These are phyloP conservation scores for Chlorella sp. DNA, from an alignment of 139 green algal genomes.

Conservation along the genomic window DNA sequence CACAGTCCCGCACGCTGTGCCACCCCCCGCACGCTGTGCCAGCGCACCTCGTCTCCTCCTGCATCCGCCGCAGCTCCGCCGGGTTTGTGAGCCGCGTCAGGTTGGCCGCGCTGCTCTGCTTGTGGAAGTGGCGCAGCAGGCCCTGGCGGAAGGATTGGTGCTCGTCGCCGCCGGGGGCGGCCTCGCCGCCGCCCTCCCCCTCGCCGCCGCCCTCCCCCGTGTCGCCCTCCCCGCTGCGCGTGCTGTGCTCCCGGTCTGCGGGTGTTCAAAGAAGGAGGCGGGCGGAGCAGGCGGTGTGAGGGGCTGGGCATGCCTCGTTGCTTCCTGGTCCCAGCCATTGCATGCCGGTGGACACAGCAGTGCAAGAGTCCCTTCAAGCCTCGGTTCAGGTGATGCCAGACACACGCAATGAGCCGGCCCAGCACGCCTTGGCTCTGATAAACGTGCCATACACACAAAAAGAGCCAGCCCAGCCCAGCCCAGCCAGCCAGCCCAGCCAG, in stretches of 20 bases:
- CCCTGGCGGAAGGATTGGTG: slow-evolving; percentile 42
- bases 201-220: slow-evolving; percentile 40
- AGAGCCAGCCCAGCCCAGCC: too few species aligned
- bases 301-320: neutral
- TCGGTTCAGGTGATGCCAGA: too few species aligned
- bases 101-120: slow-evolving; percentile 49
- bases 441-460: too few species aligned
- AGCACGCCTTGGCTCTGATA: too few species aligned
- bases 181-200: neutral
- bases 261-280: too few species aligned
- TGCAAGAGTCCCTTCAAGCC: too few species aligned
- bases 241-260: slow-evolving; percentile 29
- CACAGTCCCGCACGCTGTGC: neutral
- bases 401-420: too few species aligned
- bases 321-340: too few species aligned
- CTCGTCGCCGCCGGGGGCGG: neutral
- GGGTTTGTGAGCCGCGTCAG: slow-evolving; percentile 38
- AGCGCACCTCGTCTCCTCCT: slow-evolving; percentile 36
- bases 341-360: neutral
- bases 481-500: neutral
- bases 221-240: slow-evolving; percentile 52
- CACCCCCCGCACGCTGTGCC: too few species aligned
- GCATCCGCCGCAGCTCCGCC: slow-evolving; percentile 46
- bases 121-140: slow-evolving; percentile 50
- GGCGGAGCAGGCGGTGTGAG: neutral